Conservation (phyloP, 441 rosid genomes). For the Syzygium malaccense region DNA sequence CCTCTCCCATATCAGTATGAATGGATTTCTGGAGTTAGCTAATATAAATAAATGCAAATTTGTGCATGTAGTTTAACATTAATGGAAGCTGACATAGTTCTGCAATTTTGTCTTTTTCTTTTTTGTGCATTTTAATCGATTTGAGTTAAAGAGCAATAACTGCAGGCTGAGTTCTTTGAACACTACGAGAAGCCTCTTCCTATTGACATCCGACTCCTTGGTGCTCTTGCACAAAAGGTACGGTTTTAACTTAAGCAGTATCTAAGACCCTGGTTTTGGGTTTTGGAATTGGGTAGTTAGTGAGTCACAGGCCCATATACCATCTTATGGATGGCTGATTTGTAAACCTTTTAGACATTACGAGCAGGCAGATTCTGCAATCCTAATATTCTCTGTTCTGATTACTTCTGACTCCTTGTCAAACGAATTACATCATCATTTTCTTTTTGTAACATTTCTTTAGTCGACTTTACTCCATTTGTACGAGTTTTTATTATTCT, state of each 20-base stretch:
- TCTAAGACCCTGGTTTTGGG: not conserved
- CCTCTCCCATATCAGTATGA: not conserved
- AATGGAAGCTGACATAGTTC: not conserved
- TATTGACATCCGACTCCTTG: constrained; percentile 98
- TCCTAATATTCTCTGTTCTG: not conserved
- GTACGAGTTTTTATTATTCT: not conserved
- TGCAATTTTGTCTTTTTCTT: not conserved
- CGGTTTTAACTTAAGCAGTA: not conserved
- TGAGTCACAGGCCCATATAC: not conserved
- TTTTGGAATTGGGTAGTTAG: not conserved
- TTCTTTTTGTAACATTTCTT: not conserved
- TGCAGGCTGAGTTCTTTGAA: constrained; percentile 99
- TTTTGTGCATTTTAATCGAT: not conserved
- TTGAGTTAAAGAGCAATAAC: not conserved
- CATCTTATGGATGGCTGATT: not conserved
- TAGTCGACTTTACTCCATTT: not conserved
- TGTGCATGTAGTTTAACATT: not conserved
- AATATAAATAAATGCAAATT: not conserved
- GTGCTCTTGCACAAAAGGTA: constrained; percentile 99
- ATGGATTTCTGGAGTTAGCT: not conserved
- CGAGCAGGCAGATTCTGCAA: not conserved
- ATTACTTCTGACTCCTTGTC: not conserved
- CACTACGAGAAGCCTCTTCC: constrained; percentile 99
- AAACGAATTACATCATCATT: not conserved
- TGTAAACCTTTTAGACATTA: not conserved